Conservation (phyloP, 192 early-diverging fungal species). For the Coemansia sp. region DNA sequence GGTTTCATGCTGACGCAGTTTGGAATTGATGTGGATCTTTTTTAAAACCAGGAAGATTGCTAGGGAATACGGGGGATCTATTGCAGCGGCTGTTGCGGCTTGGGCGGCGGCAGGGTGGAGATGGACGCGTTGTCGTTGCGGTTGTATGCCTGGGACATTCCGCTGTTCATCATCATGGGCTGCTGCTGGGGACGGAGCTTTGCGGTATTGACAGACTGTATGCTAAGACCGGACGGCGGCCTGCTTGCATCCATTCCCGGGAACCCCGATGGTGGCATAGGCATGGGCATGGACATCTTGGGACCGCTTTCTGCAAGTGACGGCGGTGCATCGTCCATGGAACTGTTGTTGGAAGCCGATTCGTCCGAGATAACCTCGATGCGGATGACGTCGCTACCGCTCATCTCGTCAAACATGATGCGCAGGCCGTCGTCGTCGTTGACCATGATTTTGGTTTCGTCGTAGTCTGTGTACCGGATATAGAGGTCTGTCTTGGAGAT, state of each 20-base stretch:
- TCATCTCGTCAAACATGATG: constrained; percentile 52
- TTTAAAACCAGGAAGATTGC: constrained; percentile 5
- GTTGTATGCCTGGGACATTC: constrained; percentile 8
- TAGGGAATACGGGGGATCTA: neutral
- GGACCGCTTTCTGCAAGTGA: neutral
- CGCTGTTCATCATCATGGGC: neutral
- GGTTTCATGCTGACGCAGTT: constrained; percentile 40
- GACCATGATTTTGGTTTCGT: constrained; percentile 40
- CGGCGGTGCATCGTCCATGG: constrained; percentile 2
- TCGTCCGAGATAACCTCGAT: constrained; percentile 37
- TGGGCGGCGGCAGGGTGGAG: constrained; percentile 34
- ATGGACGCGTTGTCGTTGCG: constrained; percentile 28
- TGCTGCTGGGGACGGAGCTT: constrained; percentile 3
- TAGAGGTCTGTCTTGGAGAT: constrained; percentile 28
- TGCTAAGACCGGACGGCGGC: constrained; percentile 34
- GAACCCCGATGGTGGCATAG: constrained; percentile 44
- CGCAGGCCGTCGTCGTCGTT: constrained; percentile 44
- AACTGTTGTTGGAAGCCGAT: neutral
- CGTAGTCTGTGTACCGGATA: constrained; percentile 39
- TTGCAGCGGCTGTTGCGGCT: constrained; percentile 41
- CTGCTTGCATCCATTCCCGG: constrained; percentile 39
- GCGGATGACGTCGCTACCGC: constrained; percentile 28
- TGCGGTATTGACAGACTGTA: no score
- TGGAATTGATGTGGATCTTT: constrained; percentile 40
- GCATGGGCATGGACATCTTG: constrained; percentile 31